Evolutionary conservation across 2,329 filamentous ascomycete genomes (phyloP), one percentile per base, ranked within the genome.

Genomic region (Chaetomium strumarium): DNA sequence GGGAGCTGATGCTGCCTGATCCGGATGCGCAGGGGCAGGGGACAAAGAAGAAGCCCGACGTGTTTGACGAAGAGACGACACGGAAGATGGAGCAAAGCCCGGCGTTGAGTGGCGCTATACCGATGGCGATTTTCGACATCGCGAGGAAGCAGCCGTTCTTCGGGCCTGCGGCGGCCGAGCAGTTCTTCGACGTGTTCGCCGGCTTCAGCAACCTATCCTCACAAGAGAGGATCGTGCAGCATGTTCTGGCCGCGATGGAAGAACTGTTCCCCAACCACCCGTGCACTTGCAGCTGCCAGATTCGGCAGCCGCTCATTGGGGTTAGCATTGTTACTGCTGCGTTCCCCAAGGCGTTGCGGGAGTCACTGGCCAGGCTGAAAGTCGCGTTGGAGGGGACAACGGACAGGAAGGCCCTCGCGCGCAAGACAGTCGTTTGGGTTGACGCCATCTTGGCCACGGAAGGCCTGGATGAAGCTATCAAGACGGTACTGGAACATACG

Each of bases 31-130:
- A 64, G 46, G 49, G 53, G n/a, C 16, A 13, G 9, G 55, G 55
- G n/a, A 59, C 49, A 34, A 60, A 61, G 49, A 49, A 51, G 53
- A 70, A 69, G 58, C 57, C 62, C 72, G 77, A 65, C 66, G 77
- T 66, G 38, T 73, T 78, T 45, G 68, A 75, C 58, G 70, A 75
- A 52, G 68, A 75, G 51, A 70, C 71, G 1, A 67, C 70, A 4
- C 64, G 70, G 59, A 73, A 75, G 49, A 72, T 95, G 58, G 76
- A 86, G 63, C 83, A 81, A 52, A 92, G 90, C 44, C 90, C 92
- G 4, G 90, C 90, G 10, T 77, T 96, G 58, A 88, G 87, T 55
- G 93, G 93, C n/a, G 93, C 90, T 14, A 96, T 99, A 60, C 91
- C 93, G 2, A 80, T 90, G 51, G 90, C 92, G 37, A 88, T 99